Base-by-base conservation (phyloP, 331 rosid genomes). In the Malus hybrid region DNA sequence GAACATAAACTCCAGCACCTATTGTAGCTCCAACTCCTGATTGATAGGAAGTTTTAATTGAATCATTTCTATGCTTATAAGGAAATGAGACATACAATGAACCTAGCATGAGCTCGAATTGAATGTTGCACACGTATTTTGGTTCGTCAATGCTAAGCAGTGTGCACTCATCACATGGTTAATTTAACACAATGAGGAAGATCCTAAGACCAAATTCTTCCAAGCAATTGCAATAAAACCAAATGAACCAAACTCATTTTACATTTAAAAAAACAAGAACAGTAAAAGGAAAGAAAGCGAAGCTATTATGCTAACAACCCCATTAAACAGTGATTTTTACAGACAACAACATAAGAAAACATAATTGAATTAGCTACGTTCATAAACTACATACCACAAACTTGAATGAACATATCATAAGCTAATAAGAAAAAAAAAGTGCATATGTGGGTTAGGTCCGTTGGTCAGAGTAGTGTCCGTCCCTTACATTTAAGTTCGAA, bases 1-100 rank as follows among this genome's bases (percentile, higher is more conserved):
- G 87, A 82, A 89, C 85, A 83, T 89, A 91, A 13, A 89, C 97
- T 76, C 97, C 97, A 56, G 95, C 97, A 57, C 97, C 95, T 63
- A 88, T 91, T 54, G 97, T 91, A 52, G 96, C 81, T 52, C 97
- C 97, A 80, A 89, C 96, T 63, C 97, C 97, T 89, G 76, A 69
- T 71, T 73, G 83, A 50, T 66, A 36, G 16, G 29, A 83, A 59
- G 54, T 76, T 66, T 13, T 18, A 7, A 28, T 13, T 2, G 18
- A 27, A 39, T 6, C 24, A 74, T 8, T 6, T 19, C 33, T 31
- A 16, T 60, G 42, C 39, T 27, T 6, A 10, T 27, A 39, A 42
- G 57, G 16, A 20, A 62, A 44, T 2, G 44, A 64, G 32, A 64
- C 44, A 7, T 31, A 64, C 68, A 64, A 64, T 64, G 44, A 31